phyloP scores from a whole-genome alignment of 768 basidiomycete species.

The Mycena crocata region DNA sequence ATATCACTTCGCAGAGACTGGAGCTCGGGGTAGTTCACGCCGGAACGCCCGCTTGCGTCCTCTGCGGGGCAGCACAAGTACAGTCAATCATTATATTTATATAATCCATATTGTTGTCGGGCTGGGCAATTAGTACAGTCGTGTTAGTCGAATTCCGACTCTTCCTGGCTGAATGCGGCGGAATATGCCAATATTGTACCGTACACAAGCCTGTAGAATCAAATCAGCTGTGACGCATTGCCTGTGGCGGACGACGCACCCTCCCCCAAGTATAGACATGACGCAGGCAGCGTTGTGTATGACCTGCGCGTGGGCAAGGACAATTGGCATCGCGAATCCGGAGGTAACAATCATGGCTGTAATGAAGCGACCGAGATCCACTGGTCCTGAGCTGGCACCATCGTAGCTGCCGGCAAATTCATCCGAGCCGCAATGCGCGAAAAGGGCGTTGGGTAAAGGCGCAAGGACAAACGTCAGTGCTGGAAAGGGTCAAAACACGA shows the following conservation, averaged over 20 bases:
- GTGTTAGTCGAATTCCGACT: slow-evolving; percentile 81
- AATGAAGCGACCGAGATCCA: slow-evolving; percentile 95
- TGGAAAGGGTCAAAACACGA: slow-evolving; percentile 44
- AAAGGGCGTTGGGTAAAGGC: slow-evolving; percentile 94
- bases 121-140: slow-evolving; percentile 8
- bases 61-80: slow-evolving; percentile 30
- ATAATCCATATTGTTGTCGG: slow-evolving; percentile 23
- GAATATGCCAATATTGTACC: slow-evolving; percentile 92
- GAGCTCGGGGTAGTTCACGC: slow-evolving; percentile 4
- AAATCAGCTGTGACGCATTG: slow-evolving; percentile 7
- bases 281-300: slow-evolving; percentile 86
- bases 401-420: slow-evolving; percentile 87
- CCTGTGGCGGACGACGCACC: slow-evolving; percentile 60
- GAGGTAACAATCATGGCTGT: slow-evolving; percentile 92
- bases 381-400: slow-evolving; percentile 61
- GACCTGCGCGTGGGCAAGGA: slow-evolving; percentile 91
- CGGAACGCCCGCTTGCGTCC: neutral
- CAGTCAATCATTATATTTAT: slow-evolving; percentile 30
- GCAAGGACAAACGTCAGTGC: slow-evolving; percentile 96
- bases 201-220: slow-evolving; percentile 75
- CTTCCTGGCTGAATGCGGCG: slow-evolving; percentile 83
- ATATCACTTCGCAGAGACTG: neutral
- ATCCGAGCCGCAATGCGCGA: slow-evolving; percentile 91
- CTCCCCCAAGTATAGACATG: slow-evolving; percentile 97
- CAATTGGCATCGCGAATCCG: slow-evolving; percentile 92